A percentile compares a stretch with the other conserved stretches of the same genome.
These are phyloP conservation scores for Pythium phragmitis DNA, from an alignment of 352 stramenopile species.

Conservation along the genomic window DNA sequence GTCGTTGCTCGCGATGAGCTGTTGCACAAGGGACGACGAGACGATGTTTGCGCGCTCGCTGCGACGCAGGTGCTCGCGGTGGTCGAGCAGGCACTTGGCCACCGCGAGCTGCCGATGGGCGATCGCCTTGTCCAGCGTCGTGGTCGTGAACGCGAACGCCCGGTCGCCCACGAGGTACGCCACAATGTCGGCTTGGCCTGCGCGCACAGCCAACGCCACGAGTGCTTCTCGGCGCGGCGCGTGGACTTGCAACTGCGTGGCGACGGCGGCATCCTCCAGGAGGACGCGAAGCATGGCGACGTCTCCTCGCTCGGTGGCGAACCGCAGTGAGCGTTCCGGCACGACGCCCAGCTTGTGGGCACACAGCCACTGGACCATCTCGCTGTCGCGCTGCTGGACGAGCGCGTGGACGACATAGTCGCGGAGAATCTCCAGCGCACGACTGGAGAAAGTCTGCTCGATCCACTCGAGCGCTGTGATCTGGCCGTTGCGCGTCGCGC, in stretches of 20 bases:
- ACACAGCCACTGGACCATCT: slow-evolving; percentile 4
- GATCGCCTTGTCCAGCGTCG: slow-evolving; percentile 12
- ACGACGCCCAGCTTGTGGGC: background rate
- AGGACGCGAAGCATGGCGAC: slow-evolving; percentile 11
- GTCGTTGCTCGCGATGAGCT: background rate
- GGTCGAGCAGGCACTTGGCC: slow-evolving; percentile 15
- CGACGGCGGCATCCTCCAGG: background rate
- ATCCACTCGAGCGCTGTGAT: slow-evolving; percentile 5
- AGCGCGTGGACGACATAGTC: slow-evolving; percentile 8
- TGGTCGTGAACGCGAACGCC: background rate
- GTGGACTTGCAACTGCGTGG: background rate
- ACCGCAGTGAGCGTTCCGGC: background rate
- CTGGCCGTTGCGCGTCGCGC: slow-evolving; percentile 8
- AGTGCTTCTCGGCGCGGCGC: background rate
- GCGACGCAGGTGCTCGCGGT: background rate
- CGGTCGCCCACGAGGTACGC: slow-evolving; percentile 6
- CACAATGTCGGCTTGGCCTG: background rate
- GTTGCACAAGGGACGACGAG: slow-evolving; percentile 7
- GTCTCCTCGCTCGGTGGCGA: slow-evolving; percentile 6
- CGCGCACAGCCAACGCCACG: background rate
- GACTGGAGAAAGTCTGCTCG: background rate
- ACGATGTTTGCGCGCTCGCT: background rate
- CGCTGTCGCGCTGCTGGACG: background rate
- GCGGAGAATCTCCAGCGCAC: background rate
- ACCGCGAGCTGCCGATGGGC: background rate